These are phyloP conservation scores for Trapa incisa DNA, from an alignment of 345 rosid species.

Conservation along the genomic window DNA sequence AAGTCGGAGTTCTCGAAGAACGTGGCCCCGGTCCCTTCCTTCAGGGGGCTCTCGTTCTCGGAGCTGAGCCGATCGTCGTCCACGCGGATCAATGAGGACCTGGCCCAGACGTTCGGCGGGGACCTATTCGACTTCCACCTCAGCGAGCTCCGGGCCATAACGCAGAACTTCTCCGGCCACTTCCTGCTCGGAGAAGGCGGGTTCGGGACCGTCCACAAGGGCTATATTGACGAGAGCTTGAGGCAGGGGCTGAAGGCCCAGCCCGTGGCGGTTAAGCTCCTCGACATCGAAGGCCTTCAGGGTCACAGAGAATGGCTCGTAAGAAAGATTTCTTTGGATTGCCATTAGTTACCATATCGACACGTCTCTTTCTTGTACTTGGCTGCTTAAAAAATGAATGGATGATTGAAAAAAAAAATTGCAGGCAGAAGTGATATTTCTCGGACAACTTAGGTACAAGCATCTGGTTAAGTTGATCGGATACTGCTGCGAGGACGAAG, in stretches of 20 bases:
- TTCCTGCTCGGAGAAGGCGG: slow-evolving; percentile 91
- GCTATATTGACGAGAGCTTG: slow-evolving; percentile 60
- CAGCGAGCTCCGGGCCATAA: slow-evolving; percentile 59
- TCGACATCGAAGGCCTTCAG: slow-evolving; percentile 89
- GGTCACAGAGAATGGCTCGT: slow-evolving; percentile 99
- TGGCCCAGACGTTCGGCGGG: slow-evolving; percentile 50
- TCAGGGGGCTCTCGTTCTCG: slow-evolving; percentile 54
- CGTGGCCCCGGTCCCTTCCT: slow-evolving; percentile 66
- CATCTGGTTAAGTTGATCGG: slow-evolving; percentile 81
- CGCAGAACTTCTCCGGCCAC: slow-evolving; percentile 59
- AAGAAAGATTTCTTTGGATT: slow-evolving; percentile 8
- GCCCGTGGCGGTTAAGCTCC: slow-evolving; percentile 91
- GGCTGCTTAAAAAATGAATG: too few species aligned
- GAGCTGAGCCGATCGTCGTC: slow-evolving; percentile 84
- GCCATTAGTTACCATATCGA: too few species aligned
- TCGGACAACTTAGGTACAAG: slow-evolving; percentile 76
- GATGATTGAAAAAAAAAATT: background rate
- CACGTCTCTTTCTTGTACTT: too few species aligned
- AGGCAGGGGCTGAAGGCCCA: slow-evolving; percentile 79
- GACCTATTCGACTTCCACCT: slow-evolving; percentile 74
- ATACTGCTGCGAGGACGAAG: slow-evolving; percentile 85
- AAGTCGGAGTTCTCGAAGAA: slow-evolving; percentile 60
- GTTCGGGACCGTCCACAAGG: slow-evolving; percentile 90
- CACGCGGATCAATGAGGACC: slow-evolving; percentile 56
- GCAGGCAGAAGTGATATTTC: slow-evolving; percentile 89